Conservation (phyloP, 768 basidiomycete species). For the Mycena vitilis region DNA sequence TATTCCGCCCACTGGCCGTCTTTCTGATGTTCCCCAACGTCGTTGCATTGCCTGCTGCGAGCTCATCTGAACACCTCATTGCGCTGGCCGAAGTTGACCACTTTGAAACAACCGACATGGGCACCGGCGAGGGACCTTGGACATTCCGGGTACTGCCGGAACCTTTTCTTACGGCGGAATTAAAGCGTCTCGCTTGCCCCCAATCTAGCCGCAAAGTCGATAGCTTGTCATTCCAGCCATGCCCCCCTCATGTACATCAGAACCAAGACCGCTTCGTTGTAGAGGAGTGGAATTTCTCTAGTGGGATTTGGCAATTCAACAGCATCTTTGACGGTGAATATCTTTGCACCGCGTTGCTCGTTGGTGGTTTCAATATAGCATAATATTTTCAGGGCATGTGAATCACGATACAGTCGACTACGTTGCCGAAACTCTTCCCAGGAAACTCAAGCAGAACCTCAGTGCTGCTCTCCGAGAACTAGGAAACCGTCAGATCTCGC, state of each 20-base stretch:
- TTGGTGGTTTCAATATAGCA: constrained; percentile 37
- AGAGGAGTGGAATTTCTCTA: constrained; percentile 46
- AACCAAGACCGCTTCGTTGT: constrained; percentile 51
- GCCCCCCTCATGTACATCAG: constrained; percentile 41
- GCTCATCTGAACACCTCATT: constrained; percentile 58
- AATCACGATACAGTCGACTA: constrained; percentile 62
- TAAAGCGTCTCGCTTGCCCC: constrained; percentile 52
- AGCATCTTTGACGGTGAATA: constrained; percentile 50
- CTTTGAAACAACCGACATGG: constrained; percentile 65
- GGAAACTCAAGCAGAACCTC: constrained; percentile 53
- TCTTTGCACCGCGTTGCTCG: neutral
- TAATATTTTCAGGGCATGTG: constrained; percentile 53
- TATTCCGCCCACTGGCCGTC: constrained; percentile 6
- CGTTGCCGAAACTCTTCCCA: constrained; percentile 53
- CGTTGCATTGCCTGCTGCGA: constrained; percentile 58
- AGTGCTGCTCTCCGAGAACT: constrained; percentile 28
- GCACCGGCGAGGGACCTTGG: constrained; percentile 64
- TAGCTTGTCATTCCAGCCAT: constrained; percentile 50
- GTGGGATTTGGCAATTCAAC: constrained; percentile 49
- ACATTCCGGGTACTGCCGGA: constrained; percentile 62
- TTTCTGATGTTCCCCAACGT: constrained; percentile 46
- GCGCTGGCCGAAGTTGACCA: constrained; percentile 66
- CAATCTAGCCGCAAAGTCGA: constrained; percentile 45
- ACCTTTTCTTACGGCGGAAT: constrained; percentile 51
- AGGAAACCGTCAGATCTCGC: constrained; percentile 45